Conservation (phyloP, 441 rosid species). For the Pelargonium exstipulatum region DNA sequence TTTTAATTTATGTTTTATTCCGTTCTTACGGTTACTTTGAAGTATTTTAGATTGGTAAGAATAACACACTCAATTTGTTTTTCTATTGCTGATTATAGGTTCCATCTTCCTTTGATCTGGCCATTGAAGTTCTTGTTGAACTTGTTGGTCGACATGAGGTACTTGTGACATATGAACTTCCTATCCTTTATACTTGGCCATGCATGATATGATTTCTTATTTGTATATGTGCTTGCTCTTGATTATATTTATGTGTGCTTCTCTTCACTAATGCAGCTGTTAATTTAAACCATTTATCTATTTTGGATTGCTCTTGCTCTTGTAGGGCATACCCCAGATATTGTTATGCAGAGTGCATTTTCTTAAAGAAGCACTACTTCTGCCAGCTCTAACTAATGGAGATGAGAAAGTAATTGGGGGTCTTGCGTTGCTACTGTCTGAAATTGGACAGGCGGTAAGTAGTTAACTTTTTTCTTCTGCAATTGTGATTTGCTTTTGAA, state of each 20-base stretch:
- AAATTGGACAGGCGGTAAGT: slow-evolving; percentile 97
- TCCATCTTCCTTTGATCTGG: slow-evolving; percentile 70
- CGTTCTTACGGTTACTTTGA: slow-evolving; percentile 5
- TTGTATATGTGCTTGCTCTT: neutral
- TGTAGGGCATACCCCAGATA: slow-evolving; percentile 86
- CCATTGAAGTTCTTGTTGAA: slow-evolving; percentile 90
- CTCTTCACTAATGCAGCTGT: neutral
- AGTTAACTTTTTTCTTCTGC: slow-evolving; percentile 12
- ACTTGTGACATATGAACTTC: slow-evolving; percentile 10
- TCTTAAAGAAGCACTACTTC: slow-evolving; percentile 73
- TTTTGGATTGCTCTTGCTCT: slow-evolving; percentile 24
- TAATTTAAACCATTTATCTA: slow-evolving; percentile 4
- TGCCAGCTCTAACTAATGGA: slow-evolving; percentile 66
- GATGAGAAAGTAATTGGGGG: slow-evolving; percentile 77
- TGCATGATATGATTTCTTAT: neutral
- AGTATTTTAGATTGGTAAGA: slow-evolving; percentile 13
- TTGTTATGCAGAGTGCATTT: slow-evolving; percentile 67
- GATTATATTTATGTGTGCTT: neutral
- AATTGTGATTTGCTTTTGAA: slow-evolving; percentile 7
- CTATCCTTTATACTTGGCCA: neutral
- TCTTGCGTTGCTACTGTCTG: slow-evolving; percentile 81
- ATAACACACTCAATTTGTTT: slow-evolving; percentile 11
- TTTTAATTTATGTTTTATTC: slow-evolving; percentile 3
- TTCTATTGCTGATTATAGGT: slow-evolving; percentile 42
- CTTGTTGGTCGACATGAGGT: slow-evolving; percentile 90